Percentiles rank a stretch among this genome's conserved stretches.
phyloP scores from a whole-genome alignment of 1,284 basidiomycete species.

The Sanghuangporus weigelae region DNA sequence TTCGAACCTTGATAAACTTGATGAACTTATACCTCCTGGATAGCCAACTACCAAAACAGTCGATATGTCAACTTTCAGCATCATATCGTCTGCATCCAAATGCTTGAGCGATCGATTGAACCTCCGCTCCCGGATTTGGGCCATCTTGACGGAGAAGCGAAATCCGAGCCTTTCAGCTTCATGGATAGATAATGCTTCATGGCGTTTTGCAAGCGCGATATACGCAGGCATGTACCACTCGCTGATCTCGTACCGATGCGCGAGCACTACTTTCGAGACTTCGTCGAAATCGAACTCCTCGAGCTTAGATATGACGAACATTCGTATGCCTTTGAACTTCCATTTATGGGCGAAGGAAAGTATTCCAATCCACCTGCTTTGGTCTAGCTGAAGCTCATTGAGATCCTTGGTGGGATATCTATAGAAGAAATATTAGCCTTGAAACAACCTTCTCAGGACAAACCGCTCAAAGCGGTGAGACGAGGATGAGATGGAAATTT shows the following conservation, averaged over 20 bases:
- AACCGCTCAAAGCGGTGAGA: too few species aligned
- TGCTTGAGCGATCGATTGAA: not conserved
- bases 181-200: not conserved
- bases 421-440: not conserved
- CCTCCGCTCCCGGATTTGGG: conserved; percentile 3
- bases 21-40: too few species aligned
- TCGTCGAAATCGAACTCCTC: not conserved
- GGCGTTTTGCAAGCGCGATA: conserved; percentile 1
- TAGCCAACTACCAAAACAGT: too few species aligned
- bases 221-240: conserved; percentile 1
- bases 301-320: not conserved
- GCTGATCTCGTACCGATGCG: not conserved
- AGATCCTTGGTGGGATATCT: not conserved
- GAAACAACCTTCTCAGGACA: not conserved
- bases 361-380: not conserved
- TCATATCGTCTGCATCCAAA: conserved; percentile 7
- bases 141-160: not conserved
- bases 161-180: not conserved
- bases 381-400: not conserved
- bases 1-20: too few species aligned
- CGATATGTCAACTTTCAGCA: conserved; percentile 6
- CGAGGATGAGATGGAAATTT: too few species aligned
- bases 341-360: conserved; percentile 5
- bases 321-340: conserved; percentile 1
- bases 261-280: not conserved